These are phyloP conservation scores for Malassezia yamatoensis DNA, from an alignment of 1,284 basidiomycete genomes.

Conservation along the genomic window DNA sequence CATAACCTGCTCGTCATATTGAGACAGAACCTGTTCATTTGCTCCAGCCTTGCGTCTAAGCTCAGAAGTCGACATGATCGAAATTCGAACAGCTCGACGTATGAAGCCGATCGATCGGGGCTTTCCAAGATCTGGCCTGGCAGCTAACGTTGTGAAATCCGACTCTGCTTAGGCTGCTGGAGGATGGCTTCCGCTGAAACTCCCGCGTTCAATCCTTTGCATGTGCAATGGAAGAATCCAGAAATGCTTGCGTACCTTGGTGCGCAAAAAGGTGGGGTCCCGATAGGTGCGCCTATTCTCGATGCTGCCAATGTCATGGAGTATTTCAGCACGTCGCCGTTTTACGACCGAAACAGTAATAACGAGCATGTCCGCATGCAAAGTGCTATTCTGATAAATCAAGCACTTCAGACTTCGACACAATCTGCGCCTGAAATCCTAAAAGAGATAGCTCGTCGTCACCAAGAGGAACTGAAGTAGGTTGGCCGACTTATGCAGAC, in stretches of 20 bases:
- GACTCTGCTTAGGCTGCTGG: no score
- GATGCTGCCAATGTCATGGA: constrained; percentile 33
- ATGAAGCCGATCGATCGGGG: no score
- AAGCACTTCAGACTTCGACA: not conserved
- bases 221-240: constrained; percentile 39
- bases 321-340: constrained; percentile 41
- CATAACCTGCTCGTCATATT: constrained; percentile 28
- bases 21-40: constrained; percentile 22
- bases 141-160: no score
- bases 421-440: constrained; percentile 6
- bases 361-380: constrained; percentile 47
- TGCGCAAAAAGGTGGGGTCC: constrained; percentile 17
- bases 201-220: constrained; percentile 19
- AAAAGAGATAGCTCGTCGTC: not conserved
- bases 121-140: no score
- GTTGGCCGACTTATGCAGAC: constrained; percentile 8
- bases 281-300: constrained; percentile 11
- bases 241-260: constrained; percentile 33
- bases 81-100: not conserved
- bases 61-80: not conserved
- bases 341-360: constrained; percentile 38
- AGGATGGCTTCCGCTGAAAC: constrained; percentile 4
- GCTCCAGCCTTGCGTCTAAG: constrained; percentile 3
- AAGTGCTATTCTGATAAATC: constrained; percentile 17
- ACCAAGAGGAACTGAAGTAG: constrained; percentile 28